phyloP scores from a whole-genome alignment of 2,329 filamentous ascomycete genomes.

The Chalara sp. region DNA sequence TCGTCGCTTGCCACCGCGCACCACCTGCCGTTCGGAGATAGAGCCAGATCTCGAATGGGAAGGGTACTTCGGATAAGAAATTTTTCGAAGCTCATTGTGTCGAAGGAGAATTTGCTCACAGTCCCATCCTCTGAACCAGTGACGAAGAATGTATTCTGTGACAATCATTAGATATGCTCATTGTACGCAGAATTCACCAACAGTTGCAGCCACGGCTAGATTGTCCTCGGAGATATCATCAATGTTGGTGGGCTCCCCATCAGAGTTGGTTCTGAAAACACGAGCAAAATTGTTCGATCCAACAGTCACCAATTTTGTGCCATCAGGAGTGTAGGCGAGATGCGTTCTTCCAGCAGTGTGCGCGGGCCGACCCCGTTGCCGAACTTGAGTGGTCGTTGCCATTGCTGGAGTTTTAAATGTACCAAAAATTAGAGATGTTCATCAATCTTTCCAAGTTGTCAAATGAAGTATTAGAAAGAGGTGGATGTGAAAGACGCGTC shows the following conservation, averaged over 20 bases:
- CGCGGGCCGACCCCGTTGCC: conserved; percentile 58
- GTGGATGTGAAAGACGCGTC: too few species aligned
- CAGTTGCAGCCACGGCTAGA: conserved; percentile 65
- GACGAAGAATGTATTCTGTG: conserved; percentile 72
- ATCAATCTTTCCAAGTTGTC: too few species aligned
- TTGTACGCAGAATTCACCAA: conserved; percentile 24
- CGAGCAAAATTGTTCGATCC: conserved; percentile 92
- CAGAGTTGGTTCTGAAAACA: conserved; percentile 83
- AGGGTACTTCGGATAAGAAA: conserved; percentile 80
- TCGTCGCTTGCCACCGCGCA: conserved; percentile 96
- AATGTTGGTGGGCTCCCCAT: conserved; percentile 87
- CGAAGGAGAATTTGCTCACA: conserved; percentile 87
- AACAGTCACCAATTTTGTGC: conserved; percentile 79
- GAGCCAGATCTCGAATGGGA: conserved; percentile 76
- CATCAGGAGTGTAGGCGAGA: conserved; percentile 84
- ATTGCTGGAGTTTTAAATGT: conserved; percentile 15
- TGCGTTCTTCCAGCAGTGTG: conserved; percentile 83
- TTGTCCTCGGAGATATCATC: conserved; percentile 89
- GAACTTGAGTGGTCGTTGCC: conserved; percentile 29
- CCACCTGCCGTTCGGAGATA: conserved; percentile 79
- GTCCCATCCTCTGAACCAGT: conserved; percentile 90
- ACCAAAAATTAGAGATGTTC: not conserved
- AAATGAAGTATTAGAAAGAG: too few species aligned
- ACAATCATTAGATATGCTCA: conserved; percentile 10
- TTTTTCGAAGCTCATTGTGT: conserved; percentile 66